These are phyloP conservation scores for Cercospora sesami DNA, from an alignment of 2,329 filamentous ascomycete genomes.

Conservation along the genomic window DNA sequence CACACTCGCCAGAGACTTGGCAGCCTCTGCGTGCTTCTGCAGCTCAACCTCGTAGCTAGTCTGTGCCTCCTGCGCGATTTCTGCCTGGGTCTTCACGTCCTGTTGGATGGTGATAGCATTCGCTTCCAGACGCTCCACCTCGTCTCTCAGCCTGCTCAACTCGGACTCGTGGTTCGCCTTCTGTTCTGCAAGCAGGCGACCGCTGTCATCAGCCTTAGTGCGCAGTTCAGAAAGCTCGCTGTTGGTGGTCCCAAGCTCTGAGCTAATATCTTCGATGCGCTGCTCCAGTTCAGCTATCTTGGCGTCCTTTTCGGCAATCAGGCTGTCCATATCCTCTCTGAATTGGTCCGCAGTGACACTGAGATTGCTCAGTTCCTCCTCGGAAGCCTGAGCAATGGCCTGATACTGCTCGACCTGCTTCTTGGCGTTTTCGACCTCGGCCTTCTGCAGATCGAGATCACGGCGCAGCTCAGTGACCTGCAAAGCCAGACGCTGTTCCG, in stretches of 20 bases:
- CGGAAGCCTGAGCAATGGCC: constrained; percentile 78
- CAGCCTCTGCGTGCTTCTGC: constrained; percentile 93
- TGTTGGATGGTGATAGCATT: constrained; percentile 84
- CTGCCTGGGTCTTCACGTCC: constrained; percentile 87
- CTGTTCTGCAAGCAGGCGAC: constrained; percentile 74
- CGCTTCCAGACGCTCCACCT: constrained; percentile 75
- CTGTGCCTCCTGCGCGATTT: constrained; percentile 89
- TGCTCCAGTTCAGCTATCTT: constrained; percentile 80
- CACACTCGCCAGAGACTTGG: constrained; percentile 75
- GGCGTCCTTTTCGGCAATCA: constrained; percentile 73
- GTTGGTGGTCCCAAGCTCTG: constrained; percentile 79
- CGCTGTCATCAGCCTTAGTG: constrained; percentile 73
- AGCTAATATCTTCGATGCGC: constrained; percentile 77
- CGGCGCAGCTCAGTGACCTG: constrained; percentile 85
- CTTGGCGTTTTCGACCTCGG: constrained; percentile 78
- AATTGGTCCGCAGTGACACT: constrained; percentile 82
- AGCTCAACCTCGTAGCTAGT: constrained; percentile 94
- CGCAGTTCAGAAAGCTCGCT: constrained; percentile 77
- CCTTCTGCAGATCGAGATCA: constrained; percentile 76
- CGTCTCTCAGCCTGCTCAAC: constrained; percentile 76
- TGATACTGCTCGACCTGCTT: constrained; percentile 84
- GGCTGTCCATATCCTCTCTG: constrained; percentile 76
- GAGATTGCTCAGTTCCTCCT: constrained; percentile 80
- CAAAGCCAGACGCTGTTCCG: constrained; percentile 76
- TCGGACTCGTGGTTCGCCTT: constrained; percentile 77